These are phyloP conservation scores for Hydrangea macrophylla DNA, from an alignment of 148 eudicot genomes.

Conservation along the genomic window DNA sequence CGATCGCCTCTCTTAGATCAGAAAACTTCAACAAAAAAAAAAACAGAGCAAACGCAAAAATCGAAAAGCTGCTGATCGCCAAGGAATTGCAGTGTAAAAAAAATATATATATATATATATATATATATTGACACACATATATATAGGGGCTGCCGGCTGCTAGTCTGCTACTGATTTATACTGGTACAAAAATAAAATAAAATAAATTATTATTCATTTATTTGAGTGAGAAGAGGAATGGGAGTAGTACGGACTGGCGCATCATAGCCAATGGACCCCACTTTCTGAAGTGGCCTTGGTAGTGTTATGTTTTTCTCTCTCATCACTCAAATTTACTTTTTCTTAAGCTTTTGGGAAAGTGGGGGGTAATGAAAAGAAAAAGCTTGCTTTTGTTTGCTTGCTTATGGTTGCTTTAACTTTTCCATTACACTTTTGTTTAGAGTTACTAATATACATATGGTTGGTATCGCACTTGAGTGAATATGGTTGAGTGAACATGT, in stretches of 20 bases:
- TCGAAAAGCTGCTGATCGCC: background rate
- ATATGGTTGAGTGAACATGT: too few relatives aligned
- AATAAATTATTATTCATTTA: too few relatives aligned
- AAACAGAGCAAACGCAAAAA: background rate
- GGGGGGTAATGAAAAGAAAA: background rate
- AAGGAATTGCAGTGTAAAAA: background rate
- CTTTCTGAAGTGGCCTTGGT: too few relatives aligned
- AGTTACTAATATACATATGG: too few relatives aligned
- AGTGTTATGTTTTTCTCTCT: background rate
- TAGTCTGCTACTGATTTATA: too few relatives aligned
- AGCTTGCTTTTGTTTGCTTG: constrained; percentile 17
- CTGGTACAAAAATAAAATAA: too few relatives aligned
- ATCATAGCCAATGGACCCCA: constrained; percentile 20
- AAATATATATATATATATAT: too few relatives aligned
- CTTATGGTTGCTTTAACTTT: background rate
- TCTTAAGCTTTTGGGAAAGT: background rate
- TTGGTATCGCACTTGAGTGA: too few relatives aligned
- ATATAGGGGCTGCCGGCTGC: too few relatives aligned
- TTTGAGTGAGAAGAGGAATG: background rate
- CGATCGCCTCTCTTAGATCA: background rate
- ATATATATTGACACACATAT: too few relatives aligned
- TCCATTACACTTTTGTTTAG: background rate
- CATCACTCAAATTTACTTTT: background rate
- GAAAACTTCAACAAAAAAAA: background rate
- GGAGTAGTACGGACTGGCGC: constrained; percentile 17